Evolutionary conservation across 2,329 filamentous ascomycete genomes (phyloP).

Genomic region (Trichoderma afroharzianum): DNA sequence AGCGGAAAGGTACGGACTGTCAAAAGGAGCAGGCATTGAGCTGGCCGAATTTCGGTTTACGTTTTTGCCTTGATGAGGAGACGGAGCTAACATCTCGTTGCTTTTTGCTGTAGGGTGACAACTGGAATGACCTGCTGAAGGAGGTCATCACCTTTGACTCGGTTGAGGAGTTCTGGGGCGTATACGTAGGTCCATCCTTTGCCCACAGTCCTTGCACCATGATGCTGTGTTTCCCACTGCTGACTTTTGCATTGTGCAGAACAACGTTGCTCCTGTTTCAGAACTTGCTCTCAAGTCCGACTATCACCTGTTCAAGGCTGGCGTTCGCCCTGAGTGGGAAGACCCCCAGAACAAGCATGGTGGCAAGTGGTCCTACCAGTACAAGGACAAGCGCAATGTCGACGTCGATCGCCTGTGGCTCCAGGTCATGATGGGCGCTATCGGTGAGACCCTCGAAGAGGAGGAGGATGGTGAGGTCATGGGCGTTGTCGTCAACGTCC

Average conservation of each 20-base stretch:
- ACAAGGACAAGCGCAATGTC: slow-evolving; percentile 90
- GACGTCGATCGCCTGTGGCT: slow-evolving; percentile 96
- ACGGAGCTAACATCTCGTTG: neutral
- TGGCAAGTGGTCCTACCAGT: slow-evolving; percentile 97
- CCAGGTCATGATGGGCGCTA: slow-evolving; percentile 92
- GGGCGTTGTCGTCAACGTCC: slow-evolving; percentile 98
- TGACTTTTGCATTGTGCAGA: slow-evolving; percentile 52
- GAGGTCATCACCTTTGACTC: slow-evolving; percentile 98
- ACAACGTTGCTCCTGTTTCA: slow-evolving; percentile 96
- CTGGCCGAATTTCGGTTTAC: neutral
- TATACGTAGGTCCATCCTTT: slow-evolving; percentile 70
- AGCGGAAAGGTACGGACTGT: slow-evolving; percentile 72
- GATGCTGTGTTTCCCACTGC: neutral
- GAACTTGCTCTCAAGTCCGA: slow-evolving; percentile 96
- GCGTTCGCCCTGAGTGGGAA: slow-evolving; percentile 97
- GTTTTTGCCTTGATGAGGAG: neutral
- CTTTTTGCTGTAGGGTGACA: slow-evolving; percentile 66
- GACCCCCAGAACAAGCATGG: slow-evolving; percentile 98
- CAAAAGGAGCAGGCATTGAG: neutral
- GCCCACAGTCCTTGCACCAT: too few species aligned
- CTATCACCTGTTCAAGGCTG: slow-evolving; percentile 98
- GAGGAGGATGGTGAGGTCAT: slow-evolving; percentile 96
- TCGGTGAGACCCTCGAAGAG: slow-evolving; percentile 94
- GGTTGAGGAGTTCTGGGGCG: slow-evolving; percentile 99
- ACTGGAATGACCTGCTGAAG: slow-evolving; percentile 98